Base-by-base conservation (phyloP, 1,139 yeast genomes). In the Lodderomyces pseudojiufengensis region DNA sequence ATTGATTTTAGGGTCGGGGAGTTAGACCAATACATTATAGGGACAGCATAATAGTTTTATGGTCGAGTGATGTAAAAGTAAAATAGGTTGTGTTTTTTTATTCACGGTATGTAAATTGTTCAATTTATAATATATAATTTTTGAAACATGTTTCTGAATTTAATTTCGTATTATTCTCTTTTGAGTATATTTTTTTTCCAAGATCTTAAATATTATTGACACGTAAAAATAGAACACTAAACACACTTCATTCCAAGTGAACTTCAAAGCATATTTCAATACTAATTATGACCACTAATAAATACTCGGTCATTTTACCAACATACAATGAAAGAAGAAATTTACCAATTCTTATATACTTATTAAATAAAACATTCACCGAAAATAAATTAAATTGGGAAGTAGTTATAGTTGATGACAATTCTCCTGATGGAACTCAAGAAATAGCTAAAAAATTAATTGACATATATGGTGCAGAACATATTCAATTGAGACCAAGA, bases 391-490 rank as follows among this genome's bases (percentile, higher is more conserved):
- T 83, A 40, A 73, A 80, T 55, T 84, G 94, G 94, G 94, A 84
- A 57, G 76, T 84, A 18, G 65, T 84, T 40, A 81, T 84, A 54
- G 92, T 84, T 36, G 94, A 84, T 52, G 94, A 84, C 53, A 79
- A 76, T 45, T 81, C 90, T 3, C 94, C 94, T 31, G 94, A 84
- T 56, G 92, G 92, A 12, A 84, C 94, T 13, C 90, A 81, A 57
- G 82, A 76, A 21, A 70, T 83, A 35, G 90, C 90, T 46, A 69
- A 75, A 47, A 76, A 83, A 60, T 68, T 84, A 48, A 74, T 80
- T 47, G 61, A 65, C 30, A 65, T 80, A 11, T 84, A 80, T 53
- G 92, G 92, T 11, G 53, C 61, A 15, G 73, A 80, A 24, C 84
- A 74, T 48, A 77, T 84, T 40, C 74, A 79, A 44, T 71, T 84